Evolutionary conservation across 352 stramenopile genomes (phyloP), one percentile per base, ranked within the genome.

Genomic region (Phytophthora idaei): DNA sequence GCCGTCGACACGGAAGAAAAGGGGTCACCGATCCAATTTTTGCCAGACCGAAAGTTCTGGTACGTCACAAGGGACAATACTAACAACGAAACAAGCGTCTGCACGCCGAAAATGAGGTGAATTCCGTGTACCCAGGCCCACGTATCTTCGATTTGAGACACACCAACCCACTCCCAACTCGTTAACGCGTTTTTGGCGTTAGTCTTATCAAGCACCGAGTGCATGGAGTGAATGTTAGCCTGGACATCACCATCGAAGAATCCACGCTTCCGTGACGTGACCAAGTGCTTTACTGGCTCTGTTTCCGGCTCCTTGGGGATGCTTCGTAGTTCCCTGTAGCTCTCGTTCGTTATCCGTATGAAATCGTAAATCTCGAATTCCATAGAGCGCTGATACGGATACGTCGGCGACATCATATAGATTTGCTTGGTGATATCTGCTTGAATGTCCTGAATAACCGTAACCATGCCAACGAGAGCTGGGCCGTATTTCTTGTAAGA

Each of bases 61-160:
- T 66, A 70, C 0, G 56, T 27, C 17, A 70, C 63, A 4, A 70
- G 10, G 3, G 55, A n/a, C 1, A 81, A 28, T 3, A 77, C 48
- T 5, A 71, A 7, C 5, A 83, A 34, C 15, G 60, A 78, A 17
- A 60, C 31, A 1, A 80, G 31, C 25, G 72, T 54, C 36, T 78
- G 59, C 6, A 71, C 5, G 6, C 36, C 72, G 4, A 81, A 70
- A 25, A 83, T 42, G 9, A 81, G 41, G 37, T 81, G 69, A 12
- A 81, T 15, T 6, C 61, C 54, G 45, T 80, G 75, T 1, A 80
- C 64, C 75, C 75, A 83, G 11, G 51, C 75, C 75, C 69, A 81
- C 3, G 75, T 69, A 39, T 77, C 65, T 25, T 52, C 53, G 29
- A 77, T 64, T 7, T 69, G 15, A 37, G 69, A 50, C 31, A 71